Evolutionary conservation across 2,329 filamentous ascomycete species (phyloP), one percentile per base, ranked within the genome.

Genomic region (Trichophyton mentagrophytes): DNA sequence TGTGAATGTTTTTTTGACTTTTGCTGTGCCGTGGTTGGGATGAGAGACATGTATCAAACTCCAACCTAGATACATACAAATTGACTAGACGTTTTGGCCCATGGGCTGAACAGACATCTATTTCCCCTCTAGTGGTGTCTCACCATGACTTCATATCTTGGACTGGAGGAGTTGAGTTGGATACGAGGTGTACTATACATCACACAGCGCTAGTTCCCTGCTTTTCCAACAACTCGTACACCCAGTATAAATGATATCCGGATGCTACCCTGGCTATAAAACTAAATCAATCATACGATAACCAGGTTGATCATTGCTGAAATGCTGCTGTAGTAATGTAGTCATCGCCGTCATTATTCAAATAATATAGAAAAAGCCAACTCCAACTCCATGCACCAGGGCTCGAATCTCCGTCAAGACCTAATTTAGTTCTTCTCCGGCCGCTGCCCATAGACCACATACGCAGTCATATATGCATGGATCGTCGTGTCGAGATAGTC

Each of bases 391-490:
- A 44, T 44, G 40, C 40, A 44, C 40, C 40, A 44, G 27, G 6
- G 27, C 27, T 30, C 6, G 7, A 22, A 22, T 22, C 22, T 22
- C 22, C 22, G 2, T 22, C 22, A 22, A 2, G 22, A 2, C 22
- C 22, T 22, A 7, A 47, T 0, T 22, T 20, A 44, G 38, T 33
- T 36, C 27, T 38, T 40, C 44, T 51, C 40, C 36, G 60, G 60
- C 38, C 47, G 57, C 40, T 62, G 62, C 20, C 55, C 62, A 51
- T 62, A 64, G 9, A 64, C 33, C 33, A 62, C 61, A 42, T 60
- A 62, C 57, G 44, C 38, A 7, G 46, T 36, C 27, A 60, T 51
- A 20, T 56, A 57, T 5, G 57, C 44, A 53, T 64, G 63, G 11
- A 64, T 58, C 47, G 33, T 61, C 9, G 49, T n/a, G 27, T 63